Evolutionary conservation across 2,329 filamentous ascomycete species (phyloP), one percentile per base, ranked within the genome.

Genomic region (Colletotrichum melonis): DNA sequence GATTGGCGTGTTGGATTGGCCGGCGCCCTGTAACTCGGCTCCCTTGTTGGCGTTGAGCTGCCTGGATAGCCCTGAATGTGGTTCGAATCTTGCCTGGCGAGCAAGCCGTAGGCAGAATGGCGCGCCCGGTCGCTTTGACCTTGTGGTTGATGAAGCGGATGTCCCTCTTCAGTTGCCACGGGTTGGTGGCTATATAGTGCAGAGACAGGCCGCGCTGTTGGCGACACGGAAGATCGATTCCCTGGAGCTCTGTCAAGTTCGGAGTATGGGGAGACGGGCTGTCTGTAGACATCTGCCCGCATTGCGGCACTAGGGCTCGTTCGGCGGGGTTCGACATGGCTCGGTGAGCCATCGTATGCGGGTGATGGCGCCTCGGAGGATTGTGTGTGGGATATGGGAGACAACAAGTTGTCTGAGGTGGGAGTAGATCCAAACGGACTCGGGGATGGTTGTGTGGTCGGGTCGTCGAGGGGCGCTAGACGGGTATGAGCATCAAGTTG

Each of bases 11-110:
- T 86, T 74, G 90, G 87, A 67, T 90, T 89, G 80, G 95, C 95
- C 35, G 90, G 88, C 74, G 94, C 92, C 79, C 89, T 89, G 78
- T 93, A 90, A 79, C 91, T 95, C 26, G 88, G 86, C 77, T 95
- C 93, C 77, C 93, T 88, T 42, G 90, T 88, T 3, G 92, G 91
- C 59, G 92, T 87, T 32, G 70, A 62, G 22, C 88, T 86, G n/a
- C 88, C 86, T 72, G 90, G 87, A 79, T 92, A 89, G 55, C 89
- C 88, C 11, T 85, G 84, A 28, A 88, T 88, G 58, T 89, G 88
- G 76, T 92, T 88, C 19, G 93, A 92, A 77, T 93, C 91, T 76
- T 88, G 90, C 74, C 92, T 88, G 49, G 86, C 85, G 54, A 90
- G 85, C 54, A 84, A 83, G 38, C 87, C 88, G 56, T 89, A 88